phyloP scores from a whole-genome alignment of 2,329 filamentous ascomycete genomes.

The Aspergillus jensenii region DNA sequence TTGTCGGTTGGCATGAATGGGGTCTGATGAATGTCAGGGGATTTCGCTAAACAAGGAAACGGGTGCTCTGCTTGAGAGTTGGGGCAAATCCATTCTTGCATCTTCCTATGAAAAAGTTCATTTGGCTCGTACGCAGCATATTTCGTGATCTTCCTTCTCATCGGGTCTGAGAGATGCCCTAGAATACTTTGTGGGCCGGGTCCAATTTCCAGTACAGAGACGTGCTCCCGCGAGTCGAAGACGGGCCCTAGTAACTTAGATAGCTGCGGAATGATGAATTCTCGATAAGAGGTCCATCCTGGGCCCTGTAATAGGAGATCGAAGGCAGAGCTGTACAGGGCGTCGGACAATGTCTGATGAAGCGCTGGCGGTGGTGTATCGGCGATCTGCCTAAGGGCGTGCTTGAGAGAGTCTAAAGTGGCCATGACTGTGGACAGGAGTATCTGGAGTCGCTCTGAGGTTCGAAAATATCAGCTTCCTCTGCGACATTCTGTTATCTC shows the following conservation, averaged over 20 bases:
- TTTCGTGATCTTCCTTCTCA: constrained; percentile 44
- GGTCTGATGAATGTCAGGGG: constrained; percentile 6
- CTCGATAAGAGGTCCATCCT: constrained; percentile 40
- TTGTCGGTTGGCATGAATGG: constrained; percentile 21
- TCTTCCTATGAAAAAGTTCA: constrained; percentile 41
- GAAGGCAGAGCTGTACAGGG: constrained; percentile 52
- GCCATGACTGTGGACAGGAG: background rate
- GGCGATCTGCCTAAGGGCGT: constrained; percentile 18
- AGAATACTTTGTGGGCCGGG: constrained; percentile 59
- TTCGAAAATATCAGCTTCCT: no score
- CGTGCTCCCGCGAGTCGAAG: constrained; percentile 3
- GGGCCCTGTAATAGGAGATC: constrained; percentile 39
- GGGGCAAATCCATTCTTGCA: constrained; percentile 46
- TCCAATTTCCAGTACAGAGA: constrained; percentile 61
- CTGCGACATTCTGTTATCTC: no score
- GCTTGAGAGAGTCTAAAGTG: constrained; percentile 37
- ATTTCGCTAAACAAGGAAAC: constrained; percentile 3
- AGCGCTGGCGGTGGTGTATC: background rate
- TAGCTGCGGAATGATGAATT: constrained; percentile 52
- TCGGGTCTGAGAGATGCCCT: constrained; percentile 45
- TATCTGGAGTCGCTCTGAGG: no score
- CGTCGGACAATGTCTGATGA: constrained; percentile 28
- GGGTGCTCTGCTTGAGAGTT: constrained; percentile 22
- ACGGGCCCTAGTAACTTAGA: constrained; percentile 44
- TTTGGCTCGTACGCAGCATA: constrained; percentile 60